phyloP scores from a whole-genome alignment of 2,329 filamentous ascomycete species.

The Mollisiaceae sp. region DNA sequence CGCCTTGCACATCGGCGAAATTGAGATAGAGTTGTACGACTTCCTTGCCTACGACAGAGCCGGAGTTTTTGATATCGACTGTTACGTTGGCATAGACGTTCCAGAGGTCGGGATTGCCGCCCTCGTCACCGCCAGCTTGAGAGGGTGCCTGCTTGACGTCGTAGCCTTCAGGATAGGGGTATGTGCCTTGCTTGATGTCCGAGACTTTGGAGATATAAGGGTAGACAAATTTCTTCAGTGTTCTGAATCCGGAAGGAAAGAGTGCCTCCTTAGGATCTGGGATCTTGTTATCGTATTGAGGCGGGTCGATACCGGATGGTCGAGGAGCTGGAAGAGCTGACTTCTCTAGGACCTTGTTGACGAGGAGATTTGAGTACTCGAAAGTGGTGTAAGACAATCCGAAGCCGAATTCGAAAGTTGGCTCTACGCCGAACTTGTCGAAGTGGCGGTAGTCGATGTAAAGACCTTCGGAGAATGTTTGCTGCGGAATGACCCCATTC shows the following conservation, averaged over 20 bases:
- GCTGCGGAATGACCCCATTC: conserved; percentile 75
- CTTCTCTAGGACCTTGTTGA: conserved; percentile 48
- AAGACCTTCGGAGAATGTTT: conserved; percentile 81
- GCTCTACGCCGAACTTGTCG: conserved; percentile 74
- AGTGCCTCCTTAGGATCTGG: conserved; percentile 57
- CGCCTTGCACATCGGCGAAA: conserved; percentile 40
- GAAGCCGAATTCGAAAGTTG: conserved; percentile 85
- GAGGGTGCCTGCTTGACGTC: conserved; percentile 53
- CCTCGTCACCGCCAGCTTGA: conserved; percentile 65
- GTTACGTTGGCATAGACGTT: conserved; percentile 59
- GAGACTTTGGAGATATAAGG: conserved; percentile 54
- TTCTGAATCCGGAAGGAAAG: conserved; percentile 60
- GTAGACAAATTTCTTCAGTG: conserved; percentile 69
- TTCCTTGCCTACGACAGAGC: conserved; percentile 53
- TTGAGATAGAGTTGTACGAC: conserved; percentile 64
- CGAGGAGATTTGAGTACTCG: conserved; percentile 53
- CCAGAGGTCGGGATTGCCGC: conserved; percentile 61
- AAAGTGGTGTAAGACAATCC: conserved; percentile 75
- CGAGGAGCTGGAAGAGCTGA: conserved; percentile 42
- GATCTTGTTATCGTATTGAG: conserved; percentile 54
- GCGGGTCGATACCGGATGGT: conserved; percentile 49
- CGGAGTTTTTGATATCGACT: conserved; percentile 64
- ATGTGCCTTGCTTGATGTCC: conserved; percentile 47
- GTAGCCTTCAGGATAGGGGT: conserved; percentile 52
- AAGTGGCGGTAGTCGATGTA: conserved; percentile 92